Evolutionary conservation across 352 stramenopile genomes (phyloP), one percentile per base, ranked within the genome.

Genomic region (Phytophthora rubi): DNA sequence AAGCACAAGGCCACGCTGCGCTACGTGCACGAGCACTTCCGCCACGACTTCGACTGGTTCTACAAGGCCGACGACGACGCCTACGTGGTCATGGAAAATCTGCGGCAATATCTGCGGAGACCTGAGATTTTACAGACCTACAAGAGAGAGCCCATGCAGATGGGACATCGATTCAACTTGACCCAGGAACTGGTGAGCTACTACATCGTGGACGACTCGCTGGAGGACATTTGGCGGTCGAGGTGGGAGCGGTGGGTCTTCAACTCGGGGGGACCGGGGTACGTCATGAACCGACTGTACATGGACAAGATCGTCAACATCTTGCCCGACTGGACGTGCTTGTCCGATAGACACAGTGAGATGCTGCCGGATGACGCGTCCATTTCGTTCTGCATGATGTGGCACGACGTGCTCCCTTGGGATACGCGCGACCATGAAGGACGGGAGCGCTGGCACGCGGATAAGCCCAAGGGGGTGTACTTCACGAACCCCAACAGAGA

Each of bases 321-420:
- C 42, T 54, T 93, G 23, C 71, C 80, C 2, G 75, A 89, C 28
- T 77, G 68, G 65, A 85, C 61, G 30, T 95, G 88, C 39, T 58
- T 95, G 23, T 92, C 83, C 28, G 83, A 93, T 57, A 60, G 61
- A 48, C 77, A 81, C 67, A 92, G 83, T 49, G 74, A 86, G 58
- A 93, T 90, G 85, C 73, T 95, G 37, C 86, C 88, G 4, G 86
- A 95, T 55, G 88, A 95, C 54, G 80, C 80, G 32, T 85, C 84
- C 48, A 91, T 95, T 57, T 91, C 88, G 64, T 95, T 92, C 68
- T 95, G 88, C 47, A 92, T 95, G 84, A 92, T 91, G 81, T 95
- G 86, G 86, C 59, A 92, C 62, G 68, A 80, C 62, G 77, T 91
- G 8, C 91, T 80, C 30, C 86, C 88, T 1, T 91, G 82, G 77